Evolutionary conservation across 2,329 filamentous ascomycete genomes (phyloP).

Genomic region (Ploettnerulaceae sp.): DNA sequence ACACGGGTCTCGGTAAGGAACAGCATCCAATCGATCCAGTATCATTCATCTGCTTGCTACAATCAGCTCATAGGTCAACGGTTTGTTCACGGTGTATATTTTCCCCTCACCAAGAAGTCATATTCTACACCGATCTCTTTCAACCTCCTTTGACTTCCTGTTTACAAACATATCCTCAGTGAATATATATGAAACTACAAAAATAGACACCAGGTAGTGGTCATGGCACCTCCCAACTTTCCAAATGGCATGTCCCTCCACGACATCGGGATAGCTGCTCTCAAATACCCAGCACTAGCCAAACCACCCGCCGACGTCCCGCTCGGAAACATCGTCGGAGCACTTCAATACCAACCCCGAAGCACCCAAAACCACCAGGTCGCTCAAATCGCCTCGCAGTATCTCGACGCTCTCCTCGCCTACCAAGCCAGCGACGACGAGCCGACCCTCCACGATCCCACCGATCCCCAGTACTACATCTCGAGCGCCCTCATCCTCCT

Average conservation of each 20-base stretch:
- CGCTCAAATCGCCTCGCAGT: constrained; percentile 26
- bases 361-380: constrained; percentile 19
- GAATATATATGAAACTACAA: background rate
- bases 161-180: background rate
- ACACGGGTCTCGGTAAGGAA: too few species aligned
- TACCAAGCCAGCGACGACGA: constrained; percentile 24
- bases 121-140: too few species aligned
- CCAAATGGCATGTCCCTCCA: constrained; percentile 22
- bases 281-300: constrained; percentile 22
- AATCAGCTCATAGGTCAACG: too few species aligned
- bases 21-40: too few species aligned
- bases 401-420: constrained; percentile 22
- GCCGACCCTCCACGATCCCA: constrained; percentile 20
- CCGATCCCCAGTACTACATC: constrained; percentile 16
- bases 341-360: constrained; percentile 13
- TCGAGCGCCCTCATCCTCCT: constrained; percentile 24
- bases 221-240: constrained; percentile 22
- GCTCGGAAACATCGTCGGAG: constrained; percentile 20
- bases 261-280: constrained; percentile 21
- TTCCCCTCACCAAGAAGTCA: too few species aligned
- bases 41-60: too few species aligned
- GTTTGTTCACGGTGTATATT: too few species aligned
- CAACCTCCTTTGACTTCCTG: too few species aligned
- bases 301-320: constrained; percentile 14
- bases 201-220: too few species aligned